phyloP scores from a whole-genome alignment of 2,329 filamentous ascomycete genomes.

The Aspergillus sergii region DNA sequence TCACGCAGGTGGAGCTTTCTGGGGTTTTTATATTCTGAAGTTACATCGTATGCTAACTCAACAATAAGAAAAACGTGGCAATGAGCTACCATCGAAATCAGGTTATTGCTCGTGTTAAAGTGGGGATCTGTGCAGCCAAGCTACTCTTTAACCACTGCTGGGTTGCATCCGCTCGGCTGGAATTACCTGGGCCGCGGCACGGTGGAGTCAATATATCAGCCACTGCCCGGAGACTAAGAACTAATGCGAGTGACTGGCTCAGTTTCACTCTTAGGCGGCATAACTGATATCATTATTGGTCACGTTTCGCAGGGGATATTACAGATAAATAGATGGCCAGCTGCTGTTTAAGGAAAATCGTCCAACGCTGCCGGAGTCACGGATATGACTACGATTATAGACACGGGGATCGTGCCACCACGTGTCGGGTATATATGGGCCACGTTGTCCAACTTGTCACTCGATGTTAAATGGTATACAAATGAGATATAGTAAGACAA shows the following conservation, averaged over 20 bases:
- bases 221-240: neutral
- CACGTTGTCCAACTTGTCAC: too few relatives aligned
- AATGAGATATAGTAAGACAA: too few relatives aligned
- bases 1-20: neutral
- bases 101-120: neutral
- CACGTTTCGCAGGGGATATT: neutral
- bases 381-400: neutral
- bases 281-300: neutral
- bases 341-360: neutral
- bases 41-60: neutral
- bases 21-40: neutral
- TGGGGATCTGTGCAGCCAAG: neutral
- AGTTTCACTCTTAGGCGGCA: neutral
- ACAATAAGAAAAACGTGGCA: neutral
- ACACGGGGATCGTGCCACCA: neutral
- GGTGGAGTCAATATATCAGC: neutral
- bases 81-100: neutral
- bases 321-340: neutral
- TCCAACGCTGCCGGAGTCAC: neutral
- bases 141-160: neutral
- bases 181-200: neutral
- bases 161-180: neutral
- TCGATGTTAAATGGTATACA: too few relatives aligned
- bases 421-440: too few relatives aligned
- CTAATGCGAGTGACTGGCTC: neutral